These are phyloP conservation scores for Diaporthe sp. DNA, from an alignment of 2,329 filamentous ascomycete genomes.

Conservation along the genomic window DNA sequence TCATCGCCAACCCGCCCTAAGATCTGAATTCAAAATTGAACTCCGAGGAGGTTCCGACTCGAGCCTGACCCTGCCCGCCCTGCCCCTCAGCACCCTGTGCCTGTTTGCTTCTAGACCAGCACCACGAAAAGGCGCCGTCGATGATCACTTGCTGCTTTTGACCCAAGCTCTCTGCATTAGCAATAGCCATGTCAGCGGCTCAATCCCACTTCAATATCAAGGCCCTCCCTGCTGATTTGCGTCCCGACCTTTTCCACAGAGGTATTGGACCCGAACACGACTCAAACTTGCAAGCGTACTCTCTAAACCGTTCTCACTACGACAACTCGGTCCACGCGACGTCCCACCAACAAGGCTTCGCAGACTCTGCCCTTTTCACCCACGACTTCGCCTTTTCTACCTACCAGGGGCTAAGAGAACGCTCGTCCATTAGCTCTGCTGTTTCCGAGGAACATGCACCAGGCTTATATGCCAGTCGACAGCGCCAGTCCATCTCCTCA, in stretches of 20 bases:
- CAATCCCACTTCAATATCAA: slow-evolving; percentile 51
- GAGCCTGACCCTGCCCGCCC: slow-evolving; percentile 28
- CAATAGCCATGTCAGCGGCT: slow-evolving; percentile 57
- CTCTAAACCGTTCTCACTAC: slow-evolving; percentile 54
- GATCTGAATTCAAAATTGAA: slow-evolving; percentile 26
- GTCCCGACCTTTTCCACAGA: slow-evolving; percentile 52
- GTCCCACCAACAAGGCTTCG: slow-evolving; percentile 50
- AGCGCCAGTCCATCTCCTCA: slow-evolving; percentile 51
- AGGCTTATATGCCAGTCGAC: slow-evolving; percentile 51
- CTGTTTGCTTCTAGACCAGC: slow-evolving; percentile 30
- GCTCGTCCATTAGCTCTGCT: slow-evolving; percentile 55
- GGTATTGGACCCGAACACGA: slow-evolving; percentile 49
- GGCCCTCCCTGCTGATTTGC: slow-evolving; percentile 50
- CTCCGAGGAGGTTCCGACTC: slow-evolving; percentile 36
- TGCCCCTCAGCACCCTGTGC: slow-evolving; percentile 32
- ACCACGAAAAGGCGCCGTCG: slow-evolving; percentile 45
- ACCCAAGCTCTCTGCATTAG: slow-evolving; percentile 42
- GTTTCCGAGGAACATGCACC: slow-evolving; percentile 53
- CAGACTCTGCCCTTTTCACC: slow-evolving; percentile 63
- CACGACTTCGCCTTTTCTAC: slow-evolving; percentile 65
- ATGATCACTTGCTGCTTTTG: slow-evolving; percentile 47
- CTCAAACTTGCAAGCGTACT: slow-evolving; percentile 52
- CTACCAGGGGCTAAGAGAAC: slow-evolving; percentile 60
- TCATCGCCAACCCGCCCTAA: slow-evolving; percentile 19
- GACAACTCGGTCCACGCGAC: slow-evolving; percentile 25